A percentile compares a stretch with the other conserved stretches of the same genome.
Conservation (phyloP, 169 alveolate genomes). For the Plasmodium inui region DNA sequence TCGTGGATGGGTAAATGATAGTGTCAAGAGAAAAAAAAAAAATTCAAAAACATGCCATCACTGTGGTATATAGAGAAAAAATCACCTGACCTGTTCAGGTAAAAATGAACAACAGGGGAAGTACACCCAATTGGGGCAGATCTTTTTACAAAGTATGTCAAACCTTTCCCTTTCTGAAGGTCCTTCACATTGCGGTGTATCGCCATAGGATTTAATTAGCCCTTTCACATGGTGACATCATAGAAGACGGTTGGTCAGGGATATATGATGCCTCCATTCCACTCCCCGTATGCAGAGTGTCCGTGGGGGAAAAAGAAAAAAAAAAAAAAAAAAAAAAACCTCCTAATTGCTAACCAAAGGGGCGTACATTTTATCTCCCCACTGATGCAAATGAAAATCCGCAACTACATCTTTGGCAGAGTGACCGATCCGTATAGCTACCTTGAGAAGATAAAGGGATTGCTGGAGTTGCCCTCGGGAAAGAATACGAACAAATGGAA, state of each 20-base stretch:
- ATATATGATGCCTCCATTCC: too few relatives aligned
- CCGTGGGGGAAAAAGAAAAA: not conserved
- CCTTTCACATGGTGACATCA: not conserved
- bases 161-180: not conserved
- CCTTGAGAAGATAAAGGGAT: slow-evolving; percentile 28
- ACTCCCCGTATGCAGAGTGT: not conserved
- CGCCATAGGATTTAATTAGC: not conserved
- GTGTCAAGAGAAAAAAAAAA: not conserved
- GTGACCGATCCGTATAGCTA: slow-evolving; percentile 16
- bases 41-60: not conserved
- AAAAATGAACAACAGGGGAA: not conserved
- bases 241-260: not conserved
- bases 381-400: not conserved
- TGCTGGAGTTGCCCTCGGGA: not conserved
- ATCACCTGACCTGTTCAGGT: not conserved
- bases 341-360: not conserved
- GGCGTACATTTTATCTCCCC: not conserved
- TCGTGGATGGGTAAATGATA: not conserved
- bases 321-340: not conserved
- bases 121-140: not conserved
- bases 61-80: not conserved
- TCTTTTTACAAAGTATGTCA: not conserved
- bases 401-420: slow-evolving; percentile 31
- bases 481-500: not conserved
- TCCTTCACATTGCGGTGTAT: not conserved